These are phyloP conservation scores for Pseudognaphalium luteoalbum DNA, from an alignment of 129 eudicot genomes.

Conservation along the genomic window DNA sequence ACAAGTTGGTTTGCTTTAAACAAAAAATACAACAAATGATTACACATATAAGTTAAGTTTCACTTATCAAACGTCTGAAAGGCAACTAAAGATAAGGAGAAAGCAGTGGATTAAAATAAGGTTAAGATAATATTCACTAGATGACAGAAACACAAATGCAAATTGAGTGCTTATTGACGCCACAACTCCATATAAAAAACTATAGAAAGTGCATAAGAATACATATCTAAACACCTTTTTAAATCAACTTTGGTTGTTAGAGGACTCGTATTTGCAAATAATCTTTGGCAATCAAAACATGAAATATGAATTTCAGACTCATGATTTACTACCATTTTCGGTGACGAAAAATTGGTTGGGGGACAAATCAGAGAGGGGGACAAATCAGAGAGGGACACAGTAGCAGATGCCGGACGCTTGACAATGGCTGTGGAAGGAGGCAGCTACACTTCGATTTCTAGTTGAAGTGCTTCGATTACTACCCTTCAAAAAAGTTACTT, in stretches of 20 bases:
- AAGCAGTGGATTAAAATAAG: background rate
- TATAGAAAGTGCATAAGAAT: background rate
- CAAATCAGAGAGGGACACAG: no score
- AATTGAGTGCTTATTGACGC: background rate
- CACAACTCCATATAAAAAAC: background rate
- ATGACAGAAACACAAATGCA: background rate
- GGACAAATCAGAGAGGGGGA: no score
- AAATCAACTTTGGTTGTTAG: background rate
- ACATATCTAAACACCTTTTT: background rate
- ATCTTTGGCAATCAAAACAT: background rate
- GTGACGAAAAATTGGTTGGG: background rate
- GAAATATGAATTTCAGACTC: background rate
- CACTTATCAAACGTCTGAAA: no score
- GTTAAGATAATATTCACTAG: background rate
- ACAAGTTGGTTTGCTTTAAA: background rate
- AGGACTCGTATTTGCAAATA: background rate
- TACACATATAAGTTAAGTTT: background rate
- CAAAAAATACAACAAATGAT: no score
- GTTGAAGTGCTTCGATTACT: no score
- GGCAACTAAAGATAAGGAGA: background rate
- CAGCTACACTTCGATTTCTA: no score
- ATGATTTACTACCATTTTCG: background rate
- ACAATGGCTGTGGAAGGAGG: no score
- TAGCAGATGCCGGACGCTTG: background rate
- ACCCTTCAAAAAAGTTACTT: no score